Conservation (phyloP, 2,329 filamentous ascomycete genomes). For the Lasiodiplodia gonubiensis region DNA sequence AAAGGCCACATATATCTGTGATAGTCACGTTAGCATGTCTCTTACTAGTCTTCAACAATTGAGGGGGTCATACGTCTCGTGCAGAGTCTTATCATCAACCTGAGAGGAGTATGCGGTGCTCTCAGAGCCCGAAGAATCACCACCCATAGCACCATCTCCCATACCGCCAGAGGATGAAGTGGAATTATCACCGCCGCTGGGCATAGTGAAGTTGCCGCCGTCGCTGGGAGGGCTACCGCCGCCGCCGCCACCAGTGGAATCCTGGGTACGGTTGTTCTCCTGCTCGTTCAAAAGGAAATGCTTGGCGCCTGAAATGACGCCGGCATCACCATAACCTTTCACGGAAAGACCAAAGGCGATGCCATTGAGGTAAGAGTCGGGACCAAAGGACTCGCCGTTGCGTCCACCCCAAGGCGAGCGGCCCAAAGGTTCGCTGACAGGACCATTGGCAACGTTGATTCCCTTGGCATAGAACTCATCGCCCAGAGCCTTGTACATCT, state of each 20-base stretch:
- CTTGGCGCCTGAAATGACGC: slow-evolving; percentile 72
- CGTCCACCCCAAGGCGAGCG: slow-evolving; percentile 27
- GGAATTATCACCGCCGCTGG: not conserved
- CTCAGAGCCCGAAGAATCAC: slow-evolving; percentile 6
- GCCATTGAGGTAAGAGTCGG: slow-evolving; percentile 23
- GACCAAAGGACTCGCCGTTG: slow-evolving; percentile 22
- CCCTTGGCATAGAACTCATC: slow-evolving; percentile 27
- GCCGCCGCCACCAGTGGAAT: slow-evolving; percentile 70
- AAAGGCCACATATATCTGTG: slow-evolving; percentile 74
- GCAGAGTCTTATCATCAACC: slow-evolving; percentile 72
- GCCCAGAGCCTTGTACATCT: slow-evolving; percentile 21
- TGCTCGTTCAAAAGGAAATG: slow-evolving; percentile 68
- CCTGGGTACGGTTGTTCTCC: slow-evolving; percentile 54
- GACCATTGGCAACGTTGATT: slow-evolving; percentile 25
- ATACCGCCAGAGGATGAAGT: slow-evolving; percentile 42
- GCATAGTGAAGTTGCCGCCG: slow-evolving; percentile 1
- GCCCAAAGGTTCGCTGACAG: slow-evolving; percentile 25
- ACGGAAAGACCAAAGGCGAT: slow-evolving; percentile 24
- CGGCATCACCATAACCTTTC: slow-evolving; percentile 41
- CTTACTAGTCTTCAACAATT: not conserved
- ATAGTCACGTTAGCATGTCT: not conserved
- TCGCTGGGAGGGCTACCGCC: slow-evolving; percentile 9
- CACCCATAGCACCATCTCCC: slow-evolving; percentile 64
- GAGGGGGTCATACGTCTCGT: slow-evolving; percentile 63
- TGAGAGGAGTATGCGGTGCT: slow-evolving; percentile 74